Base-by-base conservation (phyloP, 2,329 filamentous ascomycete species). In the Penicillium verrucosum region DNA sequence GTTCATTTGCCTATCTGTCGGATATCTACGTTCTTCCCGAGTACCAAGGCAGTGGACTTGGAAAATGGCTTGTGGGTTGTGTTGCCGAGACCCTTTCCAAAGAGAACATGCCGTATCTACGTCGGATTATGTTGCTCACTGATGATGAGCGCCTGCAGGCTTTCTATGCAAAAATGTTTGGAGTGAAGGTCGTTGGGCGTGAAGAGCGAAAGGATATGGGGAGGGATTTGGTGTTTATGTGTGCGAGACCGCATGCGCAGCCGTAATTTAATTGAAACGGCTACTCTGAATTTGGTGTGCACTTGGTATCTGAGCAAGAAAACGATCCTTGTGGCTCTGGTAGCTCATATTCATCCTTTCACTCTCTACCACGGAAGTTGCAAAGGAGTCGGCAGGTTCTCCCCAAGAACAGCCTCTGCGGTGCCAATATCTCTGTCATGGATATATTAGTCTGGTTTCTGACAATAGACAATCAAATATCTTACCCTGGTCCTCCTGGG, bases 1-100 rank as follows among this genome's bases (percentile, higher is more conserved):
- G 85, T 45, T 88, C 87, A 0, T 84, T 89, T 63, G 85, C 82
- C 34, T 91, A 89, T 64, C 73, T 88, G 38, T 87, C 87, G 27
- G 88, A 90, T 65, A 84, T 89, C 21, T 90, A 87, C 69, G 77
- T 90, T 23, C 69, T 84, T 3, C 77, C 81, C 0, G 78, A 81
- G 38, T 82, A 85, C 64, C 85, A 87, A 67, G 80, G 82, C 5
- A 75, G 78, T 10, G 87, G 88, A 0, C 76, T 90, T 1, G 88
- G 84, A 3, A 81, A 76, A 42, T 90, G 86, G 85, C 73, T 90
- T 67, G 81, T 89, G 69, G 71, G 76, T 5, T 85, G 82, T 62
- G 72, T 88, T 56, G 80, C 83, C 60, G 84, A 88, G 63, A 70
- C 82, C 3, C 58, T 68, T 47, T 65, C 62, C 0, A 67, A 85